phyloP scores from a whole-genome alignment of 2,329 filamentous ascomycete genomes.

The Trichoderma sp. region DNA sequence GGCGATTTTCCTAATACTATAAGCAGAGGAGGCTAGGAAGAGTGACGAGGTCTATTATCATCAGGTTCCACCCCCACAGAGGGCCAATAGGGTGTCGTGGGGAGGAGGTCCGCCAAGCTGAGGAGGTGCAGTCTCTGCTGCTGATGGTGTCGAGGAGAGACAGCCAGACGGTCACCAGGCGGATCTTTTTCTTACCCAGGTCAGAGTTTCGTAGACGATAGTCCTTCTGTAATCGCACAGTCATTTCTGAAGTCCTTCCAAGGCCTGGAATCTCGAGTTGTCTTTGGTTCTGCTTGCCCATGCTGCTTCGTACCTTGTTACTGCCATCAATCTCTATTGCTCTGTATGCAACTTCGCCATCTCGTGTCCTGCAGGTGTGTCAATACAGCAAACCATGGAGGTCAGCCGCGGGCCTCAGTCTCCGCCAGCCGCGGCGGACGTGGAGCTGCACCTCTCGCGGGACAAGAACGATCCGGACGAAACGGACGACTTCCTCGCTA shows the following conservation, averaged over 20 bases:
- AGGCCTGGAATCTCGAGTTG: not conserved
- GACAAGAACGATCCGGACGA: slow-evolving; percentile 9
- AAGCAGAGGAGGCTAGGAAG: slow-evolving; percentile 15
- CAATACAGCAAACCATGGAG: slow-evolving; percentile 9
- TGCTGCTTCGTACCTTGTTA: not conserved
- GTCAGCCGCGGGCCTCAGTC: not conserved
- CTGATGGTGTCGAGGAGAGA: slow-evolving; percentile 12
- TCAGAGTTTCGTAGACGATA: not conserved
- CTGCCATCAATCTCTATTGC: not conserved
- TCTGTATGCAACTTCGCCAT: slow-evolving; percentile 3
- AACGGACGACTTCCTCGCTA: not conserved
- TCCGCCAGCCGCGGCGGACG: slow-evolving; percentile 15
- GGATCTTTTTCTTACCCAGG: not conserved
- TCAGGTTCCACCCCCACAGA: slow-evolving; percentile 19
- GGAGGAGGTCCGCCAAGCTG: slow-evolving; percentile 16
- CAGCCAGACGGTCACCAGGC: slow-evolving; percentile 2
- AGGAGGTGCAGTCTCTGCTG: slow-evolving; percentile 5
- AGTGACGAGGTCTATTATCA: slow-evolving; percentile 8
- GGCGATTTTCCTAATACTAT: slow-evolving; percentile 9
- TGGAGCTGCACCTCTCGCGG: slow-evolving; percentile 16
- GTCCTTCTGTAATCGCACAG: slow-evolving; percentile 4
- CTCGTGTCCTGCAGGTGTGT: not conserved
- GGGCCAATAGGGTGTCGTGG: slow-evolving; percentile 24
- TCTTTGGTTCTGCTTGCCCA: slow-evolving; percentile 3
- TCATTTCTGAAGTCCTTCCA: not conserved